Conservation (phyloP, 2,329 filamentous ascomycete species). For the Rhynchosporium secalis region DNA sequence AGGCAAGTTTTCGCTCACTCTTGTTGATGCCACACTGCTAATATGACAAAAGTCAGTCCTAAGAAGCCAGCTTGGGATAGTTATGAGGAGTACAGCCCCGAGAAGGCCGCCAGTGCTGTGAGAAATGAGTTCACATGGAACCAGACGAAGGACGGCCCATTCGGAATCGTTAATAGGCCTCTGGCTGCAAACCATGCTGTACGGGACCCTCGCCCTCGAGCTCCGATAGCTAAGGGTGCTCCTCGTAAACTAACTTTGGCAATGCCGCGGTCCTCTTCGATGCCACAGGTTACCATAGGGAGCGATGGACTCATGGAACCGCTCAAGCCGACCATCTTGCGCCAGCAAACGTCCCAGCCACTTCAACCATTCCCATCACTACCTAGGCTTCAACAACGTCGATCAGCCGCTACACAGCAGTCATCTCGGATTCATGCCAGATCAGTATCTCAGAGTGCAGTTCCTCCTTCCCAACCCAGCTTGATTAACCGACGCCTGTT, state of each 20-base stretch:
- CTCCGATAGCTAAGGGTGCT: background rate
- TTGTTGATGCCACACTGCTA: background rate
- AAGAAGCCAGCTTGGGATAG: slow-evolving; percentile 12
- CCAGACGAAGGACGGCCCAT: background rate
- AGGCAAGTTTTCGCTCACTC: background rate
- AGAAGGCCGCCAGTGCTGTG: background rate
- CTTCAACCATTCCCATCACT: background rate
- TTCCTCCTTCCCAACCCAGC: background rate
- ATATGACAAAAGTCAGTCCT: background rate
- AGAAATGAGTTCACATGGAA: slow-evolving; percentile 3
- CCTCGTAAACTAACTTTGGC: background rate
- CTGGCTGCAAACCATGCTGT: background rate
- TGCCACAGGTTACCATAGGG: background rate
- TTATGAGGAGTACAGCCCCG: slow-evolving; percentile 11
- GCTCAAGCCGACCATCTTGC: slow-evolving; percentile 1
- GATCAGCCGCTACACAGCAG: background rate
- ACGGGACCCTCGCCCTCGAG: too few species aligned
- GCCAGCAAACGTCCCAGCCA: background rate
- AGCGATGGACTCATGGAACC: slow-evolving; percentile 6
- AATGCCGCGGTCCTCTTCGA: slow-evolving; percentile 5
- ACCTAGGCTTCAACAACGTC: background rate
- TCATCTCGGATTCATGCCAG: background rate
- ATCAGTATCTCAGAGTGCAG: background rate
- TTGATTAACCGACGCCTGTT: background rate
- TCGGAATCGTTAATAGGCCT: background rate